Conservation (phyloP, 1,284 basidiomycete species). For the Gymnopus androsaceus region DNA sequence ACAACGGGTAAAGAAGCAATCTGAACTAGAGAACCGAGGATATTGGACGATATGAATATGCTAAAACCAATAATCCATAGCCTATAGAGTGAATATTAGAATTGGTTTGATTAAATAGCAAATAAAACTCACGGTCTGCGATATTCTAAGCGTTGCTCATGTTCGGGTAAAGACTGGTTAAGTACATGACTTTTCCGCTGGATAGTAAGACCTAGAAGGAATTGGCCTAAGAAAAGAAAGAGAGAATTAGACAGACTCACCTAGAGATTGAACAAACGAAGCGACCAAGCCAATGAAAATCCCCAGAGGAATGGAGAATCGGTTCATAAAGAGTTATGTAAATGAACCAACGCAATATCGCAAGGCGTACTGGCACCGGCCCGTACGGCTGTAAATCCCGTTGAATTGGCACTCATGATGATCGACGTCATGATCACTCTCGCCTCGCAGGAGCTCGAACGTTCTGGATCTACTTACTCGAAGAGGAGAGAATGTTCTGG, state of each 20-base stretch:
- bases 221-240: too few relatives aligned
- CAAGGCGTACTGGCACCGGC: too few relatives aligned
- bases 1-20: slow-evolving; percentile 93
- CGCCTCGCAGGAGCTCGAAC: too few relatives aligned
- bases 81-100: slow-evolving; percentile 36
- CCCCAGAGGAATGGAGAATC: slow-evolving; percentile 46
- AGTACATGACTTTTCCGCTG: slow-evolving; percentile 94
- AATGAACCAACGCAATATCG: not conserved
- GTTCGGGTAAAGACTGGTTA: slow-evolving; percentile 74
- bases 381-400: too few relatives aligned
- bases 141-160: slow-evolving; percentile 68
- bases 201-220: slow-evolving; percentile 89
- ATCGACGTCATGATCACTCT: too few relatives aligned
- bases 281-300: slow-evolving; percentile 78
- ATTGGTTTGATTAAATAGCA: slow-evolving; percentile 13
- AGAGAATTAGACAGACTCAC: too few relatives aligned
- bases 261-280: slow-evolving; percentile 89
- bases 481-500: not conserved
- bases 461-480: too few relatives aligned
- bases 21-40: slow-evolving; percentile 92
- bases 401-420: too few relatives aligned
- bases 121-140: slow-evolving; percentile 66
- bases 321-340: slow-evolving; percentile 7
- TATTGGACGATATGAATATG: slow-evolving; percentile 86
- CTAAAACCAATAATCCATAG: slow-evolving; percentile 86